A percentile compares a stretch with the other conserved stretches of the same genome.
Evolutionary conservation across 768 basidiomycete species (phyloP).

Genomic region (Naganishia randhawae): DNA sequence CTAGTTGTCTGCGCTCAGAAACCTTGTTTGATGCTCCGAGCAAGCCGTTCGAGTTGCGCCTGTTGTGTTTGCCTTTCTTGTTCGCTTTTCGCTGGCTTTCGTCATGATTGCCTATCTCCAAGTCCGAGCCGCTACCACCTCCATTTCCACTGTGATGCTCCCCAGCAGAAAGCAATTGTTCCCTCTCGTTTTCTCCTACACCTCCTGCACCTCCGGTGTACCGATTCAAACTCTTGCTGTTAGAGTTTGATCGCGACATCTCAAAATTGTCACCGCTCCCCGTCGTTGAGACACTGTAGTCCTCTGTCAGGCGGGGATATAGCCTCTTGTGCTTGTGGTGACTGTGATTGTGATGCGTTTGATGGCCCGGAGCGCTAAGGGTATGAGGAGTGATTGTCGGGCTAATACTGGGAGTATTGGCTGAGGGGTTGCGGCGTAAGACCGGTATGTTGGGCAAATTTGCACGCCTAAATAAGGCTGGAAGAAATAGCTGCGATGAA

Average conservation of each 20-base stretch:
- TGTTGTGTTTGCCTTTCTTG: conserved; percentile 9
- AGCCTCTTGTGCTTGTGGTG: conserved; percentile 16
- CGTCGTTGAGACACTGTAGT: not conserved
- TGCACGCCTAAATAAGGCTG: not conserved
- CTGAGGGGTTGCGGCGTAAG: conserved; percentile 18
- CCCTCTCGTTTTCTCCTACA: conserved; percentile 15
- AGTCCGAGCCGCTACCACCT: conserved; percentile 13
- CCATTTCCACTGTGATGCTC: conserved; percentile 5
- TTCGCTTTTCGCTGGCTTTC: not conserved
- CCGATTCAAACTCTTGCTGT: conserved; percentile 4
- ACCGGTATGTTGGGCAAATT: conserved; percentile 16
- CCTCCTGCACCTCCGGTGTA: conserved; percentile 12
- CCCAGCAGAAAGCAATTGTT: conserved; percentile 2
- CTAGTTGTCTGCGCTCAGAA: not conserved
- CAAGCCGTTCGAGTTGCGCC: conserved; percentile 24
- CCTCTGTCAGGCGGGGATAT: conserved; percentile 8
- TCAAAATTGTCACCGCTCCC: conserved; percentile 3
- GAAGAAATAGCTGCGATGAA: too few species aligned
- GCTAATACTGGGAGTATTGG: not conserved
- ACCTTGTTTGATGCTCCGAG: not conserved
- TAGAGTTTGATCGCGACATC: conserved; percentile 15
- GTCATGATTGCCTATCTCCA: conserved; percentile 9
- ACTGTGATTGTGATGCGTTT: not conserved
- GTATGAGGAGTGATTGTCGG: not conserved
- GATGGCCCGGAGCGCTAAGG: not conserved